phyloP scores from a whole-genome alignment of 2,329 filamentous ascomycete species.

The Ilyonectria robusta region DNA sequence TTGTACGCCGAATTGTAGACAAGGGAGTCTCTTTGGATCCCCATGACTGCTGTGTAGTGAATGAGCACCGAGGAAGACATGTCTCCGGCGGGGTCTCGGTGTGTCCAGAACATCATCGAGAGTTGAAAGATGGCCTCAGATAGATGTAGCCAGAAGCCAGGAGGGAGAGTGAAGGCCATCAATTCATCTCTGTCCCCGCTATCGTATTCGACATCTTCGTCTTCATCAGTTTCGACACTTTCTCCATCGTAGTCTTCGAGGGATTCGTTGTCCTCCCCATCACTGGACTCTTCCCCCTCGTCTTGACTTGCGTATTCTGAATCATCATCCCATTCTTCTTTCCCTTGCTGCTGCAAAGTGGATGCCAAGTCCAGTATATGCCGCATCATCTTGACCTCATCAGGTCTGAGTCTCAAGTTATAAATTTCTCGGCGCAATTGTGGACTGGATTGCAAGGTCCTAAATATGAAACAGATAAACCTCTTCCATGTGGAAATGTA shows the following conservation, averaged over 20 bases:
- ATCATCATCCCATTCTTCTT: slow-evolving; percentile 2
- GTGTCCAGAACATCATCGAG: background rate
- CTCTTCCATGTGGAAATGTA: background rate
- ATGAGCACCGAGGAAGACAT: background rate
- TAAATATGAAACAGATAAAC: background rate
- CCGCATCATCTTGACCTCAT: background rate
- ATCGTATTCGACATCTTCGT: background rate
- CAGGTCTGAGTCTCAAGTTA: background rate
- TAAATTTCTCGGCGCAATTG: background rate
- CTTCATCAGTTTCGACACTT: background rate
- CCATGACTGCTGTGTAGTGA: background rate
- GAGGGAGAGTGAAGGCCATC: background rate
- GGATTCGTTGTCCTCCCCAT: background rate
- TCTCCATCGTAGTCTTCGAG: background rate
- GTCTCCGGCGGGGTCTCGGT: background rate
- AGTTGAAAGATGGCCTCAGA: background rate
- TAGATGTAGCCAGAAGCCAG: background rate
- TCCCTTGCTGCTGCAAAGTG: background rate
- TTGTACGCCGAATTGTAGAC: background rate
- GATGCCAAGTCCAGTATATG: slow-evolving; percentile 1
- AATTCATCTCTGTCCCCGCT: background rate
- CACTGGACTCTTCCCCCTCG: background rate
- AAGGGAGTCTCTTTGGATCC: background rate
- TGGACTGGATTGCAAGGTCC: background rate
- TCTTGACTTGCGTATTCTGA: background rate